Conservation (phyloP, 2,329 filamentous ascomycete species). For the Chaetomium olivaceum region DNA sequence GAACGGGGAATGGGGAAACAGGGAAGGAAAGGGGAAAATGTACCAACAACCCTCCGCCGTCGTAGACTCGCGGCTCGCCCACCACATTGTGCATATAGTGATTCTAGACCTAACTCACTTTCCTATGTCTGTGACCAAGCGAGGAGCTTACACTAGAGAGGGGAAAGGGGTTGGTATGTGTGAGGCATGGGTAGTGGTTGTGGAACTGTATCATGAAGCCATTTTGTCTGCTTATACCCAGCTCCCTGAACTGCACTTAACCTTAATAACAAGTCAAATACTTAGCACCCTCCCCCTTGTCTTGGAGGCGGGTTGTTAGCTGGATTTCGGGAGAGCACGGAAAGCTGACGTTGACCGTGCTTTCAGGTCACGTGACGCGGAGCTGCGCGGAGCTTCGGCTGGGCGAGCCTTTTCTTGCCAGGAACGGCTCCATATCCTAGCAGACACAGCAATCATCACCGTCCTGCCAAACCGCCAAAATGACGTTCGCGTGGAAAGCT, state of each 20-base stretch:
- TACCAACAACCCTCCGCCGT: slow-evolving; percentile 44
- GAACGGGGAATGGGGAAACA: slow-evolving; percentile 1
- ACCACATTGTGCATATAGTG: slow-evolving; percentile 48
- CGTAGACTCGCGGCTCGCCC: slow-evolving; percentile 43
- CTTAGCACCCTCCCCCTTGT: background rate
- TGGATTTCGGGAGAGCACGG: slow-evolving; percentile 1
- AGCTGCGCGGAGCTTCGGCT: slow-evolving; percentile 35
- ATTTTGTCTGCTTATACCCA: background rate
- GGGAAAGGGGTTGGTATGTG: background rate
- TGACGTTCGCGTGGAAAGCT: slow-evolving; percentile 98
- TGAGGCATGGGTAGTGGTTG: background rate
- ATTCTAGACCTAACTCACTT: slow-evolving; percentile 42
- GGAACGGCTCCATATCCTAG: slow-evolving; percentile 36
- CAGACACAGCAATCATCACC: slow-evolving; percentile 34
- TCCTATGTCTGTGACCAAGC: slow-evolving; percentile 24
- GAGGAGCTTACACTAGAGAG: slow-evolving; percentile 1
- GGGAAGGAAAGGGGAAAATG: slow-evolving; percentile 35
- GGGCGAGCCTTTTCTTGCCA: slow-evolving; percentile 35
- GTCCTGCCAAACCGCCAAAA: slow-evolving; percentile 57
- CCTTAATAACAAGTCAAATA: background rate
- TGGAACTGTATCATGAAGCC: slow-evolving; percentile 5
- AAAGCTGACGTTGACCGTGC: background rate
- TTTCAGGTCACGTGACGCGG: slow-evolving; percentile 32
- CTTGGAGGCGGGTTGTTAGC: background rate
- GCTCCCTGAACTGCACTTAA: background rate